Conservation (phyloP, 2,329 filamentous ascomycete species). For the Pezicula neosporulosa region DNA sequence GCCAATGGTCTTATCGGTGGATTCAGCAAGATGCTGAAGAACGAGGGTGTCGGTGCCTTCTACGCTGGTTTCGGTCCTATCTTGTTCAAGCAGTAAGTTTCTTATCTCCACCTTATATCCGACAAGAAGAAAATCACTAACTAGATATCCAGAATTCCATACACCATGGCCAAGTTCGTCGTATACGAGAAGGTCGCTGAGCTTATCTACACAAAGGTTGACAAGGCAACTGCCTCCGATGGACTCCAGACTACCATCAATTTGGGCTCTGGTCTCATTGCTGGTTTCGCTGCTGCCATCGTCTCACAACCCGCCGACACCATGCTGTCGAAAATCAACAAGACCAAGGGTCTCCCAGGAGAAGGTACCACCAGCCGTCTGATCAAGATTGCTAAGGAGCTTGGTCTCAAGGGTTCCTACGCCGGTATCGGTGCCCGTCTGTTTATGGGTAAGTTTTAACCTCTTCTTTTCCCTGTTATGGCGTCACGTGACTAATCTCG, state of each 20-base stretch:
- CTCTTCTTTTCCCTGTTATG: too few relatives aligned
- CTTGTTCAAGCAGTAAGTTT: conserved; percentile 71
- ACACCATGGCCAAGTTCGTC: conserved; percentile 95
- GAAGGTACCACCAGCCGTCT: conserved; percentile 78
- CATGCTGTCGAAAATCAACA: conserved; percentile 96
- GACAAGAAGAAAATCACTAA: conserved; percentile 5
- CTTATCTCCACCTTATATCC: conserved; percentile 7
- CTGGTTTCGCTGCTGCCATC: conserved; percentile 82
- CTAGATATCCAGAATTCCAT: conserved; percentile 62
- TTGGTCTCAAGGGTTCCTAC: conserved; percentile 76
- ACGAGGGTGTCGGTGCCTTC: conserved; percentile 81
- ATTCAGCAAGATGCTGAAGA: conserved; percentile 79
- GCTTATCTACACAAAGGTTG: conserved; percentile 62
- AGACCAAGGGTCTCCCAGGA: conserved; percentile 83
- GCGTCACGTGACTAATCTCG: too few relatives aligned
- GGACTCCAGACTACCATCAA: conserved; percentile 76
- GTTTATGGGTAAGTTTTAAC: conserved; percentile 51
- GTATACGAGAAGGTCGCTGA: conserved; percentile 88
- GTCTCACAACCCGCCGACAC: conserved; percentile 90
- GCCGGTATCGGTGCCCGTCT: conserved; percentile 78
- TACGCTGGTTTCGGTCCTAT: conserved; percentile 90
- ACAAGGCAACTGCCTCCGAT: conserved; percentile 68
- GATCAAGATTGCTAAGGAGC: conserved; percentile 85
- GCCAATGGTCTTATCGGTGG: conserved; percentile 76
- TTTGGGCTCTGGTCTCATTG: conserved; percentile 72